phyloP scores from a whole-genome alignment of 768 basidiomycete genomes.

The Suillus subalutaceus region DNA sequence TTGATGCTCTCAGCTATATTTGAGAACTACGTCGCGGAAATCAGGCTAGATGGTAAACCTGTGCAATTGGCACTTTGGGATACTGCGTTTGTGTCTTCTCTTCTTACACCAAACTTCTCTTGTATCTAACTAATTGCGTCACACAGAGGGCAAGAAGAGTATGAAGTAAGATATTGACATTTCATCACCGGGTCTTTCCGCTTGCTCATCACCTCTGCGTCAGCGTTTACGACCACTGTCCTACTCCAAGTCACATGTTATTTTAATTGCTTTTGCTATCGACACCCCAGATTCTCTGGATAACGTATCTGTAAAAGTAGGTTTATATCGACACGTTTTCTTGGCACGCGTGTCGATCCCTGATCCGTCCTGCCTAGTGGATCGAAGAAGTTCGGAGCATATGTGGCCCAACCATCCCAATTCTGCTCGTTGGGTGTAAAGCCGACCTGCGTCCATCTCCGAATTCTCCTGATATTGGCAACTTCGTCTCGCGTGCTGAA shows the following conservation, averaged over 20 bases:
- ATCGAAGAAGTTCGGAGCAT: slow-evolving; percentile 98
- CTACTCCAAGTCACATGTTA: slow-evolving; percentile 98
- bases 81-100: slow-evolving; percentile 78
- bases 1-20: slow-evolving; percentile 73
- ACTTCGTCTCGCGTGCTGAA: slow-evolving; percentile 75
- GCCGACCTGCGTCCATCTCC: slow-evolving; percentile 80
- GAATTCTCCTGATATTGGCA: slow-evolving; percentile 46
- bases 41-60: slow-evolving; percentile 94
- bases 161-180: slow-evolving; percentile 63
- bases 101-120: slow-evolving; percentile 6
- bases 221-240: slow-evolving; percentile 94
- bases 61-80: slow-evolving; percentile 98
- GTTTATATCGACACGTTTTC: slow-evolving; percentile 19
- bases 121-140: slow-evolving; percentile 16
- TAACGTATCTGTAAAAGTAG: slow-evolving; percentile 90
- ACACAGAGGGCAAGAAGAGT: slow-evolving; percentile 94
- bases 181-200: not conserved
- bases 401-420: slow-evolving; percentile 90
- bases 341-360: slow-evolving; percentile 18
- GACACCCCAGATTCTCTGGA: slow-evolving; percentile 97
- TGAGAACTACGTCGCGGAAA: slow-evolving; percentile 99
- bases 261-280: slow-evolving; percentile 95
- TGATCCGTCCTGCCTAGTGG: slow-evolving; percentile 61
- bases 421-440: slow-evolving; percentile 96
- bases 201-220: slow-evolving; percentile 10